Base-by-base conservation (phyloP, 495 filamentous ascomycete genomes). In the Daldinia loculata region DNA sequence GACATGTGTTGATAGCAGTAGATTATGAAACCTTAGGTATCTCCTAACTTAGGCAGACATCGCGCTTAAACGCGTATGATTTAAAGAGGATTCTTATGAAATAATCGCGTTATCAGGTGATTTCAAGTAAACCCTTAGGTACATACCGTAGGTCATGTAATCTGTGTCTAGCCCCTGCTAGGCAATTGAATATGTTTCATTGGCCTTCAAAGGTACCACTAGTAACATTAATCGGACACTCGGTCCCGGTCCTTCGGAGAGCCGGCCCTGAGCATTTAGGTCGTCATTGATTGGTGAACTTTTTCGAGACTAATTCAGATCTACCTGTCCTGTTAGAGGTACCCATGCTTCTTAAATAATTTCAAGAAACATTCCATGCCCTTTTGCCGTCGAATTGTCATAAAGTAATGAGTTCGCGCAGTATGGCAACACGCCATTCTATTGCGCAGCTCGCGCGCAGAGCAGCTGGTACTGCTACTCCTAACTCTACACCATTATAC, bases 401-500 rank as follows among this genome's bases (percentile, higher is more conserved):
- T 41, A 29, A 41, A 38, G 27, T 2, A 1, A 43, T 43, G 32
- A 17, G 14, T 24, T 30, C 14, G 24, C 26, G 26, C 50, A 53
- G 14, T 8, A 87, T 89, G 87, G 82, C 84, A 62, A 70, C 83
- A 69, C 78, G 81, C 65, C 77, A 80, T 61, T 80, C 80, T 55
- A 77, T 83, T 58, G 75, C 55, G 66, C 82, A 80, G 67, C 82
- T 83, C 67, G 80, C 74, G 61, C 83, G 77, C 66, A 78, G 76
- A 67, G 79, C 79, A 64, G 75, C 78, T 64, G 71, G 75, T 67
- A 70, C 76, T 36, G 63, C 77, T 9, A 69, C 74, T 45, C 67
- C 67, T 19, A 75, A 66, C 53, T 56, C 76, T 52, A 74, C 70
- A 27, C 71, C 76, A 14, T 70, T 62, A 66, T 48, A 43, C 72